Evolutionary conservation across 495 filamentous ascomycete genomes (phyloP), one percentile per base, ranked within the genome.

Genomic region (Neurospora sp.): DNA sequence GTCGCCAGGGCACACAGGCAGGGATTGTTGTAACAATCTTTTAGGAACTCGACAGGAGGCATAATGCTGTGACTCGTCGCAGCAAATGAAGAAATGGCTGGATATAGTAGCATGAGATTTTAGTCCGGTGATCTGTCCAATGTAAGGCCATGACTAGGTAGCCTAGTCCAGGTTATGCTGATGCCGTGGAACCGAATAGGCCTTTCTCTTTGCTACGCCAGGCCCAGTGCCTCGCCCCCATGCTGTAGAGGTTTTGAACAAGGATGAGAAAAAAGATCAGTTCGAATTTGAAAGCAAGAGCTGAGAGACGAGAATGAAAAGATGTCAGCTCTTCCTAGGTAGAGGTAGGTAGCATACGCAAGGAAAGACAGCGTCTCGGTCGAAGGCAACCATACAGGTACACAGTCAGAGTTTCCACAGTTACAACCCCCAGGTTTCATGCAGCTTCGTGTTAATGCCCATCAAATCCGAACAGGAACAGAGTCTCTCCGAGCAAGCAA

Each of bases 381-480:
- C 27, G 1, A 35, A 66, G 54, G 27, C 12, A 37, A 4, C 0
- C 14, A 66, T 37, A 4, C 35, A 35, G 31, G 31, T 35, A 35
- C 1, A 35, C 3, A 2, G 14, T 35, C 14, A 35, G 2, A 8
- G 54, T 35, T 6, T 35, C 31, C 27, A 35, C 27, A 66, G 3
- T 35, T 18, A 0, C 14, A 66, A 18, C 27, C 8, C 54, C 11
- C 27, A 16, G 4, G 23, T 18, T 14, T 6, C 14, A 66, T 27
- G 14, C 5, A 3, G 27, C 12, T 7, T 18, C 14, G 9, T 20
- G 2, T 23, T 48, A 1, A 48, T 1, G 9, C 14, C 20, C 14
- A 66, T 79, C 73, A 80, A 41, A 79, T 79, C 6, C 78, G 46
- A 39, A 79, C 78, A 5, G 79, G 78, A 31, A 72, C 9, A 2